Percentiles rank a stretch among this genome's conserved stretches.
Evolutionary conservation across 2,329 filamentous ascomycete species (phyloP).

Genomic region (Stachybotrys echinatus): DNA sequence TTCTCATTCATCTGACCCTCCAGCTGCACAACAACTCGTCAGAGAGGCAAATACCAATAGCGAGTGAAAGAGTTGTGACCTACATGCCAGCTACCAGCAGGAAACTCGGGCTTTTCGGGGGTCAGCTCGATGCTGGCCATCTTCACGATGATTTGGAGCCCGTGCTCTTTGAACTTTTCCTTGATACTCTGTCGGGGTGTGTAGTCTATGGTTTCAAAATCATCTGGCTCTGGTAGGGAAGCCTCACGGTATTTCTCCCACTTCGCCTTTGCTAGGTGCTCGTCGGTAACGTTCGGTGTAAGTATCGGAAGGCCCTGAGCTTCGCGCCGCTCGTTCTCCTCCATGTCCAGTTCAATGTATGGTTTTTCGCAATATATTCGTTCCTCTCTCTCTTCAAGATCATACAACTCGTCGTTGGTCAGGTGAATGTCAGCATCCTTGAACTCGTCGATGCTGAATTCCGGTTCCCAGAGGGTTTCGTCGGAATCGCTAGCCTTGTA

Average conservation of each 20-base stretch:
- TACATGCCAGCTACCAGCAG: slow-evolving; percentile 41
- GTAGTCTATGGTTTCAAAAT: slow-evolving; percentile 5
- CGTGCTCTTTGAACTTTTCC: slow-evolving; percentile 11
- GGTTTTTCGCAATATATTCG: not conserved
- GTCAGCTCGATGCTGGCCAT: slow-evolving; percentile 48
- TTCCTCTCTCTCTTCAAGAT: not conserved
- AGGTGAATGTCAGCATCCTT: not conserved
- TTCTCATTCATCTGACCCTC: slow-evolving; percentile 33
- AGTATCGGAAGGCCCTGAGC: not conserved
- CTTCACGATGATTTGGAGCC: slow-evolving; percentile 61
- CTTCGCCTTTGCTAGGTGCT: not conserved
- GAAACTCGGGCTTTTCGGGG: slow-evolving; percentile 43
- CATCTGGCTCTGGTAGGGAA: slow-evolving; percentile 14
- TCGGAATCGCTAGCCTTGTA: not conserved
- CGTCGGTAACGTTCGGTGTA: not conserved
- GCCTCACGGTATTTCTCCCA: slow-evolving; percentile 9
- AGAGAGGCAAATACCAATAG: too few species aligned
- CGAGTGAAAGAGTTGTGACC: not conserved
- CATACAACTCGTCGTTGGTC: not conserved
- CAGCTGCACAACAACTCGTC: too few species aligned
- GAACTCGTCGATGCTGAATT: not conserved
- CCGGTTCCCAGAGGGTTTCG: not conserved
- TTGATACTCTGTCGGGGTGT: slow-evolving; percentile 4
- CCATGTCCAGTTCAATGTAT: not conserved
- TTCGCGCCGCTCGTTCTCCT: not conserved